phyloP scores from a whole-genome alignment of 2,329 filamentous ascomycete genomes.

The Microdochium bolleyi region DNA sequence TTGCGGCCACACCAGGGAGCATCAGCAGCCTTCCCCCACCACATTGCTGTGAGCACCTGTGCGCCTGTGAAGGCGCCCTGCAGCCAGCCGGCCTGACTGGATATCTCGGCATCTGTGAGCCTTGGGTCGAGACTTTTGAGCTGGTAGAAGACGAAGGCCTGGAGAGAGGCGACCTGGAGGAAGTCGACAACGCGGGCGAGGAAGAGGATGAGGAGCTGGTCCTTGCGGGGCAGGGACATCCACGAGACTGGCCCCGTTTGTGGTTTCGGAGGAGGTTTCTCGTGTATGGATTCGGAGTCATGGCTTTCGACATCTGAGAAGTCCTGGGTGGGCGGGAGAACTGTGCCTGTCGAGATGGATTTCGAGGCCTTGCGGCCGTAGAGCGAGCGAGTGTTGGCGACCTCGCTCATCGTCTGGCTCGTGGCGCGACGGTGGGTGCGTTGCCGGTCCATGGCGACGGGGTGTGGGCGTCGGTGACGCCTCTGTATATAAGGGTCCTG shows the following conservation, averaged over 20 bases:
- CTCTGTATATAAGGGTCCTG: not conserved
- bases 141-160: slow-evolving; percentile 71
- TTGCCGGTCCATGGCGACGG: not conserved
- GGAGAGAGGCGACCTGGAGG: slow-evolving; percentile 59
- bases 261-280: slow-evolving; percentile 7
- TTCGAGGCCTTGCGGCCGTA: not conserved
- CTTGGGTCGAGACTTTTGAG: slow-evolving; percentile 57
- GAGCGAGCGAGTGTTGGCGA: not conserved
- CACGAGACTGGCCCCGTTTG: slow-evolving; percentile 46
- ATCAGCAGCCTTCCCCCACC: slow-evolving; percentile 63
- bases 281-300: slow-evolving; percentile 11
- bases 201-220: slow-evolving; percentile 62
- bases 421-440: not conserved
- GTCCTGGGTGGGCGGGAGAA: not conserved
- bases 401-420: not conserved
- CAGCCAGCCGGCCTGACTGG: slow-evolving; percentile 61
- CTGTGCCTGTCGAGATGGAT: not conserved
- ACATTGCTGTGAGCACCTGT: slow-evolving; percentile 65
- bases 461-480: not conserved
- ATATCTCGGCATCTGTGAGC: slow-evolving; percentile 45
- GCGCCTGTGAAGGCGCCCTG: slow-evolving; percentile 66
- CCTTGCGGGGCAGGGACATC: slow-evolving; percentile 62
- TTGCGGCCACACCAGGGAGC: slow-evolving; percentile 56
- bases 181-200: slow-evolving; percentile 66
- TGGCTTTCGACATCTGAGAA: not conserved